Evolutionary conservation across 2,329 filamentous ascomycete genomes (phyloP).

Genomic region (Colletotrichum orchidophilum): DNA sequence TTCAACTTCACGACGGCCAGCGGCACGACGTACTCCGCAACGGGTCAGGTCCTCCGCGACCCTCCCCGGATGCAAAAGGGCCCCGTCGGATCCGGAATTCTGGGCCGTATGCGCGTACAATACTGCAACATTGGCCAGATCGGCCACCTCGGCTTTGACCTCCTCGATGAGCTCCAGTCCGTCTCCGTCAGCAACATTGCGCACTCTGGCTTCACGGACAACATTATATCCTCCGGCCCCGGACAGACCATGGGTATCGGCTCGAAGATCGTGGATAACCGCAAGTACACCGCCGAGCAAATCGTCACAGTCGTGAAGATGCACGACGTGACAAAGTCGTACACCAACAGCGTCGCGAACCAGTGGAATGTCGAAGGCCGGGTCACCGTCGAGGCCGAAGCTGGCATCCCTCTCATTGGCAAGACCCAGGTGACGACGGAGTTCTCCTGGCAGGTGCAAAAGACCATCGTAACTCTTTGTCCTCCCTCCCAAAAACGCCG

Average conservation of each 20-base stretch:
- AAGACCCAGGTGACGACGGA: conserved; percentile 8
- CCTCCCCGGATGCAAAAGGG: conserved; percentile 1
- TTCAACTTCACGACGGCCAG: conserved; percentile 21
- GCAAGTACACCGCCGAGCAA: conserved; percentile 32
- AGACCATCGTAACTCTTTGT: conserved; percentile 8
- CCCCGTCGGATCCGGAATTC: conserved; percentile 25
- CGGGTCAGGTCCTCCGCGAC: neutral
- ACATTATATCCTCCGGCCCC: conserved; percentile 27
- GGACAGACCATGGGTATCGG: conserved; percentile 31
- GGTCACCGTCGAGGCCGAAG: conserved; percentile 17
- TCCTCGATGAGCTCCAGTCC: conserved; percentile 34
- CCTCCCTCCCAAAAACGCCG: neutral
- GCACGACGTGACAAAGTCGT: conserved; percentile 27
- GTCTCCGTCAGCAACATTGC: conserved; percentile 32
- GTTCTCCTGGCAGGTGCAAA: conserved; percentile 27
- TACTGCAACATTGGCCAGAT: conserved; percentile 26
- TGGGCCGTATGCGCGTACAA: conserved; percentile 27
- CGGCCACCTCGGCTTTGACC: conserved; percentile 30
- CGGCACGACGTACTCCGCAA: conserved; percentile 4
- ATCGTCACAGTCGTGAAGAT: conserved; percentile 30
- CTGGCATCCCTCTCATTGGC: conserved; percentile 23
- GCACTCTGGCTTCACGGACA: conserved; percentile 31
- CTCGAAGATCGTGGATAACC: conserved; percentile 34
- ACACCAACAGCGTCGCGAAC: conserved; percentile 17
- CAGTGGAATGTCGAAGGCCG: conserved; percentile 22